Percentiles rank a stretch among this genome's conserved stretches.
phyloP scores from a whole-genome alignment of 768 basidiomycete genomes.

The Sporobolomyces phaffii region DNA sequence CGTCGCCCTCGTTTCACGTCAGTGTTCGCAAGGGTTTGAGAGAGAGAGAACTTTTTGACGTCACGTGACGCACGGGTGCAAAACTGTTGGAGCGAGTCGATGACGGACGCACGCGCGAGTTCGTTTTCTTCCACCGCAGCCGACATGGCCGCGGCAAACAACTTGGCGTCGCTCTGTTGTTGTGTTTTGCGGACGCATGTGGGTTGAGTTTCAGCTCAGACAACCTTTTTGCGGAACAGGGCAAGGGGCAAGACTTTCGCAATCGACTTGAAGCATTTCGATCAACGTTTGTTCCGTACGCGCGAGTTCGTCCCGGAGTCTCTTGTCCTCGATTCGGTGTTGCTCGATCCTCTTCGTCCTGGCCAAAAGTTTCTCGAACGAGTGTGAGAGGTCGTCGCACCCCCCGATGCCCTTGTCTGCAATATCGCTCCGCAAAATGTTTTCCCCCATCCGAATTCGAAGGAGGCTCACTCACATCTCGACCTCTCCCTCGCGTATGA shows the following conservation, averaged over 20 bases:
- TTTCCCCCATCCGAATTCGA: neutral
- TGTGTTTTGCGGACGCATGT: too few species aligned
- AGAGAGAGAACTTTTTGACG: too few species aligned
- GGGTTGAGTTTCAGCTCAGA: neutral
- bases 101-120: neutral
- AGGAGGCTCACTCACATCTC: neutral
- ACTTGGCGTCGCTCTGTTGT: conserved; percentile 2
- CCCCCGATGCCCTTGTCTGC: neutral
- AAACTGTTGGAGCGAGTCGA: neutral
- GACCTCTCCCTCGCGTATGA: neutral
- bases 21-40: too few species aligned
- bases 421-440: too few species aligned
- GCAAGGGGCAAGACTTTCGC: neutral
- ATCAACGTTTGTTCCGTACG: neutral
- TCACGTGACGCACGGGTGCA: too few species aligned
- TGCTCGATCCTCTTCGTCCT: neutral
- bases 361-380: neutral
- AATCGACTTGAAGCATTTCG: neutral
- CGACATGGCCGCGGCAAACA: neutral
- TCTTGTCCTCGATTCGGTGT: neutral
- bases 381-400: neutral
- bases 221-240: neutral
- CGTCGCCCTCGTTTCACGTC: too few species aligned
- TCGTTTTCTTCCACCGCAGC: conserved; percentile 2
- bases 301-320: neutral